A percentile compares a stretch with the other conserved stretches of the same genome.
Evolutionary conservation across 257 asterid genomes (phyloP).

Genomic region (Paulownia fortunei): DNA sequence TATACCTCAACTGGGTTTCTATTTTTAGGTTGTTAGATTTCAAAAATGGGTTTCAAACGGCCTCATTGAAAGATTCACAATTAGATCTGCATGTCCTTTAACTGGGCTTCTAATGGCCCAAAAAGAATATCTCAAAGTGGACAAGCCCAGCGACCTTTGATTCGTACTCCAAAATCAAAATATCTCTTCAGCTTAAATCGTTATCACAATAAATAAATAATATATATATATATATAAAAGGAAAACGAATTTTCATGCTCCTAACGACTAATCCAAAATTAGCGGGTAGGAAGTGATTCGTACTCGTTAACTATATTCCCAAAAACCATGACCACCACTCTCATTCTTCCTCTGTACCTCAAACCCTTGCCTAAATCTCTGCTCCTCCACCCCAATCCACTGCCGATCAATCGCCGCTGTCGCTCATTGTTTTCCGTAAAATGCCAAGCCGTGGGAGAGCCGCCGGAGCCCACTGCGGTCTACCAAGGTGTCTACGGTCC

Average conservation of each 20-base stretch:
- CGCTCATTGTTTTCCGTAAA: slow-evolving; percentile 32
- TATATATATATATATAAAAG: background rate
- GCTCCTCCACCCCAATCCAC: slow-evolving; percentile 19
- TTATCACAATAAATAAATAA: slow-evolving; percentile 19
- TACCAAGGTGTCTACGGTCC: slow-evolving; percentile 88
- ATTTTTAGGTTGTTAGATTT: too few species aligned
- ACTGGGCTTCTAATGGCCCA: background rate
- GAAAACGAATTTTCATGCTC: background rate
- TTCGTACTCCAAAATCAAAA: too few species aligned
- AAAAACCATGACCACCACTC: slow-evolving; percentile 32
- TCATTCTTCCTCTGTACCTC: slow-evolving; percentile 35
- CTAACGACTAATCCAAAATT: slow-evolving; percentile 36
- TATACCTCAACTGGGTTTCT: background rate
- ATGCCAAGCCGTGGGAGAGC: slow-evolving; percentile 53
- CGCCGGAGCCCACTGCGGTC: slow-evolving; percentile 37
- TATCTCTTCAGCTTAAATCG: background rate
- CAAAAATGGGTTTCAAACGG: too few species aligned
- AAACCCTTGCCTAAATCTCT: slow-evolving; percentile 38
- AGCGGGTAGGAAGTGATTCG: slow-evolving; percentile 43
- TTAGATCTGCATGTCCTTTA: too few species aligned
- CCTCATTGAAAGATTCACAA: too few species aligned
- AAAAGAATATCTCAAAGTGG: background rate
- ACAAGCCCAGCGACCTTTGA: background rate
- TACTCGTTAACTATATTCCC: slow-evolving; percentile 31
- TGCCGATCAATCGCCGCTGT: slow-evolving; percentile 22